These are phyloP conservation scores for Cercospora sojina DNA, from an alignment of 2,329 filamentous ascomycete species.

Conservation along the genomic window DNA sequence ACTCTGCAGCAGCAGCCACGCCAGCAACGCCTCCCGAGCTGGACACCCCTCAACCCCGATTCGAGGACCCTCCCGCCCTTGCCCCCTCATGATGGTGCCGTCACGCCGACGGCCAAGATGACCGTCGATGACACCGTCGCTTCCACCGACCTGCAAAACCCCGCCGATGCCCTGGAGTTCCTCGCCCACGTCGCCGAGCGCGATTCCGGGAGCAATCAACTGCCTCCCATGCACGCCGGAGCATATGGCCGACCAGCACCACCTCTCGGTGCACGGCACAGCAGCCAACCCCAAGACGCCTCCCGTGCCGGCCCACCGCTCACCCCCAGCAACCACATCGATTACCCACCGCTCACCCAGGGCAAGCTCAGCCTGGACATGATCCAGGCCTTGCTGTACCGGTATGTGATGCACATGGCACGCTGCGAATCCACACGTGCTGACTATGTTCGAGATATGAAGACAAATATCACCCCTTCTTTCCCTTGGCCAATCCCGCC, in stretches of 20 bases:
- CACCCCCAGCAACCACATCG: slow-evolving; percentile 25
- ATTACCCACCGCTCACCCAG: slow-evolving; percentile 34
- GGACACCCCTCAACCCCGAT: slow-evolving; percentile 29
- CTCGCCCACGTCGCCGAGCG: slow-evolving; percentile 38
- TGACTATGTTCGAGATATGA: slow-evolving; percentile 26
- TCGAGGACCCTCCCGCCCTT: slow-evolving; percentile 33
- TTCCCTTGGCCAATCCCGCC: slow-evolving; percentile 35
- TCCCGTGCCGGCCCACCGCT: slow-evolving; percentile 11
- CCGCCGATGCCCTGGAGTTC: slow-evolving; percentile 38
- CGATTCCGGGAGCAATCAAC: slow-evolving; percentile 30
- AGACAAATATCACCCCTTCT: slow-evolving; percentile 38
- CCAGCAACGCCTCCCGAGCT: slow-evolving; percentile 26
- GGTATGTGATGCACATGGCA: slow-evolving; percentile 15
- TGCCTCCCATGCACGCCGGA: slow-evolving; percentile 34
- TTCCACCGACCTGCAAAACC: slow-evolving; percentile 38
- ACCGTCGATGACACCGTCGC: slow-evolving; percentile 37
- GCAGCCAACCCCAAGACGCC: slow-evolving; percentile 8
- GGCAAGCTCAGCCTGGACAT: slow-evolving; percentile 34
- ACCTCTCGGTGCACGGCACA: slow-evolving; percentile 10
- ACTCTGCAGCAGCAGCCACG: slow-evolving; percentile 11
- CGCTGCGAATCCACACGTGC: background rate
- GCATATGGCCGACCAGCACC: slow-evolving; percentile 25
- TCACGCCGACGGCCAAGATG: slow-evolving; percentile 32
- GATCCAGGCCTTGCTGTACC: slow-evolving; percentile 32
- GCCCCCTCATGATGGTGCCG: slow-evolving; percentile 26